Conservation (phyloP, 306 rosid genomes). For the Dalbergia oliveri region DNA sequence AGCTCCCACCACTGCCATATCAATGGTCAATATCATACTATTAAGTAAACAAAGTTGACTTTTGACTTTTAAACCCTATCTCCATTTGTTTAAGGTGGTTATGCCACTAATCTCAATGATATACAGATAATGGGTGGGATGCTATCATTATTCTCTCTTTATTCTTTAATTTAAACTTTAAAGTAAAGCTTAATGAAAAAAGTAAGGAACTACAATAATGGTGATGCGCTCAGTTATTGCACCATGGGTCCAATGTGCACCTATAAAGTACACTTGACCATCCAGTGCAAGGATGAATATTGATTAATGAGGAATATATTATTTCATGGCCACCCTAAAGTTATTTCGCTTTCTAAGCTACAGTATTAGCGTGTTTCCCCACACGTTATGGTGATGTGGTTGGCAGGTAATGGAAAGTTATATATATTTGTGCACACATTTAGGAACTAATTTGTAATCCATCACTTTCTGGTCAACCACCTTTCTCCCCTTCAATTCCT, state of each 20-base stretch:
- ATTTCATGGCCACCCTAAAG: conserved; percentile 11
- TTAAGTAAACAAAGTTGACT: conserved; percentile 34
- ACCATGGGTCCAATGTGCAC: conserved; percentile 48
- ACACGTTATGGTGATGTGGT: conserved; percentile 10
- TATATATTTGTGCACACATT: neutral
- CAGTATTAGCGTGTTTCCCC: neutral
- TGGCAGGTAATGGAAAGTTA: neutral
- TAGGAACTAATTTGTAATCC: neutral
- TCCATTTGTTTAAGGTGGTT: conserved; percentile 30
- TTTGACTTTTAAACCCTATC: conserved; percentile 4
- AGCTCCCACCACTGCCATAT: neutral
- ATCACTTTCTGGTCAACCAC: conserved; percentile 10
- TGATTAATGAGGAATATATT: conserved; percentile 36
- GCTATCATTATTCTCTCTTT: conserved; percentile 25
- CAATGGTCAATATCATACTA: neutral
- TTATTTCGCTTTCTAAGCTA: conserved; percentile 40
- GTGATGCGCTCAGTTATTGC: conserved; percentile 44
- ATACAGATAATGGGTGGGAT: conserved; percentile 14
- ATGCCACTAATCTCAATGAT: conserved; percentile 4
- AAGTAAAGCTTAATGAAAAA: neutral
- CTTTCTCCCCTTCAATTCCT: conserved; percentile 17
- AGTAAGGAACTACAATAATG: neutral
- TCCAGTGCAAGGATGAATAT: conserved; percentile 20
- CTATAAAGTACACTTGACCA: conserved; percentile 37
- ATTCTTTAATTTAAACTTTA: conserved; percentile 14